Evolutionary conservation across 2,329 filamentous ascomycete genomes (phyloP).

Genomic region (Monilinia aucupariae): DNA sequence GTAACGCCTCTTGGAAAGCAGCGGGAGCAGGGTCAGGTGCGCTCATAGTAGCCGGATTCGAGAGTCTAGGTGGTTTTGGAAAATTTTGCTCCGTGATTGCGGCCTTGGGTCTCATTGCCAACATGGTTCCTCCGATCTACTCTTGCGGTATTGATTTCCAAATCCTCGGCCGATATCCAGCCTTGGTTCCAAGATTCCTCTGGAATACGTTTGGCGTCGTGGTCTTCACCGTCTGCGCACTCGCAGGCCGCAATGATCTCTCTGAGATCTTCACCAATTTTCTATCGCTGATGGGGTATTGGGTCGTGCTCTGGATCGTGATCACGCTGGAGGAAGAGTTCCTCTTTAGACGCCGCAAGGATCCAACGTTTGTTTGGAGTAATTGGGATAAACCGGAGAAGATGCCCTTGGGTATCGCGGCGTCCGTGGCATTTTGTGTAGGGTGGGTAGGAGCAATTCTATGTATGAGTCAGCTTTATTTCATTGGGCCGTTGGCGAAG

Average conservation of each 20-base stretch:
- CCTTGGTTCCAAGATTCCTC: conserved; percentile 54
- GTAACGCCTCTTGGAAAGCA: conserved; percentile 51
- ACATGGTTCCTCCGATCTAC: conserved; percentile 61
- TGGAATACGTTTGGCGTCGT: conserved; percentile 60
- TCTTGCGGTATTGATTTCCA: conserved; percentile 63
- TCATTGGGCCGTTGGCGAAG: conserved; percentile 53
- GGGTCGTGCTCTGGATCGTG: conserved; percentile 59
- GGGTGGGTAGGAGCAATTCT: conserved; percentile 62
- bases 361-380: conserved; percentile 51
- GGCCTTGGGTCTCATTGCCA: conserved; percentile 59
- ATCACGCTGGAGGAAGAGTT: conserved; percentile 58
- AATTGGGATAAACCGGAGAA: conserved; percentile 54
- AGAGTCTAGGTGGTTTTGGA: conserved; percentile 55
- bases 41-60: conserved; percentile 58
- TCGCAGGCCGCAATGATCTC: conserved; percentile 56
- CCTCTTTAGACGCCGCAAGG: conserved; percentile 47
- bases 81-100: conserved; percentile 62
- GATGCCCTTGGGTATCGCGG: conserved; percentile 58
- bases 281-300: conserved; percentile 65
- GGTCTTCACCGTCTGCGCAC: conserved; percentile 58
- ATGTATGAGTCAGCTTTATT: conserved; percentile 66
- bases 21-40: conserved; percentile 56
- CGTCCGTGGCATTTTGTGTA: conserved; percentile 54
- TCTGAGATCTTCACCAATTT: conserved; percentile 64
- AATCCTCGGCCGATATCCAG: conserved; percentile 54